A percentile compares a stretch with the other conserved stretches of the same genome.
These are phyloP conservation scores for Rozella allomycis DNA, from an alignment of 371 early-diverging fungal genomes.

Conservation along the genomic window DNA sequence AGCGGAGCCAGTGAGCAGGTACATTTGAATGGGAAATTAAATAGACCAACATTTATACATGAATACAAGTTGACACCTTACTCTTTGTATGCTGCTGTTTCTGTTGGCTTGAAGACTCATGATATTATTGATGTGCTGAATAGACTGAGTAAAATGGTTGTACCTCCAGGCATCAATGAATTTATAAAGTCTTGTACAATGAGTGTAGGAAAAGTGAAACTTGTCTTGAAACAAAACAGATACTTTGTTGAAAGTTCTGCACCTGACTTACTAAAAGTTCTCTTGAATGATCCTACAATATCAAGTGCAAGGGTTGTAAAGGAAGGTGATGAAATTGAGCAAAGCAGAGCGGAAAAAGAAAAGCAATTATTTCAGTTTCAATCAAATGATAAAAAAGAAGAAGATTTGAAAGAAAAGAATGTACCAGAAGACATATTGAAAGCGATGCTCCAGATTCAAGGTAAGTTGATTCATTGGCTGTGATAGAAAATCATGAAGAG, in stretches of 20 bases:
- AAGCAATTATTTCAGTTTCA: too few species aligned
- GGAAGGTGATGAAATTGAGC: slow-evolving; percentile 3
- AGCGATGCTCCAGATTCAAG: neutral
- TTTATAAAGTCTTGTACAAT: slow-evolving; percentile 77
- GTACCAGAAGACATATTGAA: too few species aligned
- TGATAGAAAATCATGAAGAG: slow-evolving; percentile 36
- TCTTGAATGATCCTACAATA: slow-evolving; percentile 64
- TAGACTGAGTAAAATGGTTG: slow-evolving; percentile 59
- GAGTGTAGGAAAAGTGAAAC: slow-evolving; percentile 91
- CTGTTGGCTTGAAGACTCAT: slow-evolving; percentile 89
- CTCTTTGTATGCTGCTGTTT: slow-evolving; percentile 97
- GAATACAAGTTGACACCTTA: slow-evolving; percentile 96
- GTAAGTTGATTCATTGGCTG: too few species aligned
- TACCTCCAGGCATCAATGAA: slow-evolving; percentile 63
- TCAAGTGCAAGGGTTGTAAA: slow-evolving; percentile 34
- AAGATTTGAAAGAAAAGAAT: too few species aligned
- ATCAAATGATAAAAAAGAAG: too few species aligned
- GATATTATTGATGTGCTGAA: slow-evolving; percentile 85
- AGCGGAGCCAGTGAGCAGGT: slow-evolving; percentile 89
- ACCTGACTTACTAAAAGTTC: slow-evolving; percentile 56
- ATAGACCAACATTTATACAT: slow-evolving; percentile 78
- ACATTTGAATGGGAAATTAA: slow-evolving; percentile 2
- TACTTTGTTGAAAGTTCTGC: slow-evolving; percentile 80
- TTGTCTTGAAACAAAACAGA: slow-evolving; percentile 85
- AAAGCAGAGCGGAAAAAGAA: too few species aligned